Base-by-base conservation (phyloP, 306 rosid genomes). In the Lathyrus oleraceus region DNA sequence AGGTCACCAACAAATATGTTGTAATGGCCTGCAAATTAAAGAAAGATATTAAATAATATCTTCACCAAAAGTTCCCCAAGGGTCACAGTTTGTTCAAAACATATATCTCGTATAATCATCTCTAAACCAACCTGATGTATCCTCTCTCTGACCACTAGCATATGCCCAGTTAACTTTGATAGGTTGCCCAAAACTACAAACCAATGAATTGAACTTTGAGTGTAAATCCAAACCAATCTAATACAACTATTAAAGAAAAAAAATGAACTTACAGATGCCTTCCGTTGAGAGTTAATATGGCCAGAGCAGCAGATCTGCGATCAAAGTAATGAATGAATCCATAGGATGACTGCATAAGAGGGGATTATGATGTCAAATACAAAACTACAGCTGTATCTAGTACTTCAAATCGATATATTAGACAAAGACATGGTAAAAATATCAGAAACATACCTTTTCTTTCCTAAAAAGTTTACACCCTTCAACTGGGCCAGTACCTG, bases 131-230 rank as follows among this genome's bases (percentile, higher is more conserved):
- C 98, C 97, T 85, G 98, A 93, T 49, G 98, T 93, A 68, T 93
- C 98, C 87, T 93, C 98, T 77, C 98, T 88, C 87, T 93, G 97
- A 70, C 97, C 96, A 79, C 97, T 90, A 63, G 97, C 96, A 78
- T 94, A 94, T 48, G 98, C 98, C 98, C 96, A 94, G 80, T 94
- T 94, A 67, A 94, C 98, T 81, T 94, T 94, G 81, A 94, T 94
- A 68, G 97, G 96, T 84, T 94, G 99, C 74, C 99, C 97, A 84
- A 94, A 91, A 82, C 99, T 94, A 83, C 51, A 75, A 81, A 71
- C 10, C 69, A 69, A 57, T 68, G 48, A 57, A 78, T 48, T 69
- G 57, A 32, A 74, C 47, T 20, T 76, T 70, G 43, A 70, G 80
- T 14, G 10, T 43, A 72, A 65, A 56, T 42, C 28, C 73, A 69